Evolutionary conservation across 768 basidiomycete genomes (phyloP).

Genomic region (Porpolomopsis calyptriformis): DNA sequence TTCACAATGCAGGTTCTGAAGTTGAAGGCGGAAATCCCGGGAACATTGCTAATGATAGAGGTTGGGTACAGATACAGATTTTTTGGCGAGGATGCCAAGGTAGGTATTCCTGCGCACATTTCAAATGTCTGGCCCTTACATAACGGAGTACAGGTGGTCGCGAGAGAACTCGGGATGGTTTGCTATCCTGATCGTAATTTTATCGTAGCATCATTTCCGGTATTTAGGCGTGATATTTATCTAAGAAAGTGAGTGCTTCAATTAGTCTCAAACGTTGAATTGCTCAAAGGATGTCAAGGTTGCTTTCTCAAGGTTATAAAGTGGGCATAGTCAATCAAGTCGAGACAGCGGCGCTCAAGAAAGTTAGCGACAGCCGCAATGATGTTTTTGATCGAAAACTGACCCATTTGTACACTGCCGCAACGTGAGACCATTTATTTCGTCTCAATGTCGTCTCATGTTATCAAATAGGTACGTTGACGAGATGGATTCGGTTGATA

Average conservation of each 20-base stretch:
- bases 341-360: conserved; percentile 86
- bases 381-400: conserved; percentile 64
- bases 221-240: conserved; percentile 56
- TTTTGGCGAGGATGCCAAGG: conserved; percentile 77
- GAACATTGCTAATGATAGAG: conserved; percentile 65
- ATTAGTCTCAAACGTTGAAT: not conserved
- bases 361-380: conserved; percentile 64
- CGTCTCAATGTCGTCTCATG: conserved; percentile 5
- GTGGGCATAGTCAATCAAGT: conserved; percentile 77
- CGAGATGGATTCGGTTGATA: conserved; percentile 57
- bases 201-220: conserved; percentile 63
- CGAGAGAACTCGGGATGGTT: conserved; percentile 69
- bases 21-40: conserved; percentile 56
- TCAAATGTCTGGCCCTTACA: not conserved
- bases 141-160: conserved; percentile 42
- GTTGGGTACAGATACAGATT: conserved; percentile 81
- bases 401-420: conserved; percentile 73
- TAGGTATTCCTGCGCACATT: conserved; percentile 15
- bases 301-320: conserved; percentile 69
- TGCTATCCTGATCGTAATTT: conserved; percentile 66
- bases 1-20: conserved; percentile 31
- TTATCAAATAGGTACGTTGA: conserved; percentile 65
- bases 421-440: conserved; percentile 52
- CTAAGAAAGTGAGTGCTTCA: conserved; percentile 53
- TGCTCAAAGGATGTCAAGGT: conserved; percentile 26